phyloP scores from a whole-genome alignment of 2,329 filamentous ascomycete species.

The Fusarium hainanense region DNA sequence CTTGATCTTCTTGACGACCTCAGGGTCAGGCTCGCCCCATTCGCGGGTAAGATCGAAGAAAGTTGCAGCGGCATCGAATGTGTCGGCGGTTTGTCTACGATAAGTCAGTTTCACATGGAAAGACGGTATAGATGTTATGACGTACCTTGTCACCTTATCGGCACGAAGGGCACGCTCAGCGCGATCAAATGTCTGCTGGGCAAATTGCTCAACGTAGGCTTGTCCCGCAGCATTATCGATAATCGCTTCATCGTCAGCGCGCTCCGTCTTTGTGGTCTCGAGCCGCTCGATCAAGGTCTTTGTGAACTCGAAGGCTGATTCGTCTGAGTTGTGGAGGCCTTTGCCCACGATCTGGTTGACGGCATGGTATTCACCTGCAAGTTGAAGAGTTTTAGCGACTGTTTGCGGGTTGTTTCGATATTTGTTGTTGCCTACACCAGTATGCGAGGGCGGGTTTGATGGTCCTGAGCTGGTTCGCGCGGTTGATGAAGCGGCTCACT shows the following conservation, averaged over 20 bases:
- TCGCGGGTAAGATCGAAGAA: constrained; percentile 90
- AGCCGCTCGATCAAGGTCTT: constrained; percentile 89
- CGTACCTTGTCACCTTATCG: constrained; percentile 83
- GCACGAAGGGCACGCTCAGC: constrained; percentile 85
- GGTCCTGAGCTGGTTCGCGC: constrained; percentile 85
- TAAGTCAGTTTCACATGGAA: constrained; percentile 1
- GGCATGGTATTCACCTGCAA: constrained; percentile 85
- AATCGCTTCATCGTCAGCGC: constrained; percentile 83
- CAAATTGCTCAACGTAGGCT: constrained; percentile 95
- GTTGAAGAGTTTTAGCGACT: constrained; percentile 18
- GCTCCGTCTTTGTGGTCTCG: constrained; percentile 70
- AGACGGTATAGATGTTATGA: neutral
- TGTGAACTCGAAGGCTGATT: constrained; percentile 84
- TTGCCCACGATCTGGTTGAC: constrained; percentile 90
- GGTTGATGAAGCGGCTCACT: constrained; percentile 83
- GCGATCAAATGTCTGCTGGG: constrained; percentile 84
- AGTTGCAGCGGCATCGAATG: constrained; percentile 89
- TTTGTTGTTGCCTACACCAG: constrained; percentile 77
- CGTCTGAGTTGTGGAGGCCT: constrained; percentile 80
- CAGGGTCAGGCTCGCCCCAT: constrained; percentile 80
- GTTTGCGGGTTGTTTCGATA: neutral
- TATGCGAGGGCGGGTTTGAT: constrained; percentile 91
- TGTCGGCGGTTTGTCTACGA: constrained; percentile 86
- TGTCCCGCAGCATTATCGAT: constrained; percentile 86
- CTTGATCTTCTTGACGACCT: constrained; percentile 88